These are phyloP conservation scores for Cucurbita argyrosperma DNA, from an alignment of 306 rosid species.

Conservation along the genomic window DNA sequence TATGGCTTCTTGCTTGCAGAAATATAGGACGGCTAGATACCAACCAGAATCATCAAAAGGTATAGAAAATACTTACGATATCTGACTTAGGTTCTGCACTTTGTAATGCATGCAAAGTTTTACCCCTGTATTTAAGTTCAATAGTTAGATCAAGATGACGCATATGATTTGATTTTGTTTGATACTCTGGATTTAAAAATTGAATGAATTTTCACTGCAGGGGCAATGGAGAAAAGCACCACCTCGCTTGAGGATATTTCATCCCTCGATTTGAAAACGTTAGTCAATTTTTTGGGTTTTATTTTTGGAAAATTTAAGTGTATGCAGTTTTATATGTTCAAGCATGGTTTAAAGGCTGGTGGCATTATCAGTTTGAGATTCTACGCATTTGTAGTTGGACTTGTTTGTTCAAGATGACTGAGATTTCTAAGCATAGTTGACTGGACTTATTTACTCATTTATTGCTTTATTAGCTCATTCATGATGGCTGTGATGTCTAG, in stretches of 20 bases:
- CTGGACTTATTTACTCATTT: neutral
- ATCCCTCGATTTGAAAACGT: slow-evolving; percentile 87
- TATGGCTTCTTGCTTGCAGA: slow-evolving; percentile 52
- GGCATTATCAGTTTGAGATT: neutral
- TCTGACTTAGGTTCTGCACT: neutral
- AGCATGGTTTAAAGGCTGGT: neutral
- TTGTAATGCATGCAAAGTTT: neutral
- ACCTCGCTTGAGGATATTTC: slow-evolving; percentile 62
- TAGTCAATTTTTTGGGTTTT: slow-evolving; percentile 14
- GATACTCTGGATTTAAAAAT: neutral
- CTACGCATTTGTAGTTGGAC: neutral
- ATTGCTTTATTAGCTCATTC: neutral
- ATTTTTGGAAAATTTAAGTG: slow-evolving; percentile 4
- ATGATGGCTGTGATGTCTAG: neutral
- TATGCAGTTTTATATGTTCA: neutral
- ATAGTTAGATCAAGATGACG: neutral
- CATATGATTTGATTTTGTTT: neutral
- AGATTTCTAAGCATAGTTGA: neutral
- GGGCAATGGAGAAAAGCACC: slow-evolving; percentile 47
- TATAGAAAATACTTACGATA: slow-evolving; percentile 13
- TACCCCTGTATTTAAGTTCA: neutral
- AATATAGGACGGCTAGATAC: slow-evolving; percentile 98
- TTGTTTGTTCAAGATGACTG: neutral
- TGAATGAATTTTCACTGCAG: slow-evolving; percentile 23
- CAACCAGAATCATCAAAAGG: slow-evolving; percentile 93